phyloP scores from a whole-genome alignment of 805 yeast species.

The Kodamaea jinghongensis region DNA sequence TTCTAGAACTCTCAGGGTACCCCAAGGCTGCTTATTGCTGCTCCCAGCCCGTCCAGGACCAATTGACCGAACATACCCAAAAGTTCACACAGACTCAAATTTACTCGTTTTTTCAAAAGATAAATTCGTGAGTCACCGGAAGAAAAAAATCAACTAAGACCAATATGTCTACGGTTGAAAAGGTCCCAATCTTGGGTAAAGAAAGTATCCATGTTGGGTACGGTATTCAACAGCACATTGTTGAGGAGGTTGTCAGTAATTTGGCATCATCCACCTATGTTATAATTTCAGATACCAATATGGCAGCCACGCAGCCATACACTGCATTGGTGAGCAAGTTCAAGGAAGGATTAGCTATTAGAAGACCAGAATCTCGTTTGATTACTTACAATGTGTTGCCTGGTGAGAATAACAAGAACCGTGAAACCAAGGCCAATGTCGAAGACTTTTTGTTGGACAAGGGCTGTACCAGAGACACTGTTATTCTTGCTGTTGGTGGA shows the following conservation, averaged over 20 bases:
- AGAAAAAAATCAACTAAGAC: slow-evolving; percentile 3
- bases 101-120: not conserved
- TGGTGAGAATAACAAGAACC: slow-evolving; percentile 86
- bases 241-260: slow-evolving; percentile 56
- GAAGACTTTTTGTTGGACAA: slow-evolving; percentile 81
- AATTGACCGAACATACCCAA: no score
- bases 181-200: slow-evolving; percentile 75
- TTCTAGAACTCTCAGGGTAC: no score
- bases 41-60: no score
- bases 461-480: slow-evolving; percentile 96
- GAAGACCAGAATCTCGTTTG: slow-evolving; percentile 59
- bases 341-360: slow-evolving; percentile 27
- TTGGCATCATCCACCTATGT: slow-evolving; percentile 89
- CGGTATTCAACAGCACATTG: slow-evolving; percentile 71
- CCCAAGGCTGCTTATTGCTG: no score
- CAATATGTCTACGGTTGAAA: slow-evolving; percentile 29
- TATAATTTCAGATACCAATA: slow-evolving; percentile 80
- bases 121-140: slow-evolving; percentile 2
- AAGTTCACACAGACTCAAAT: no score
- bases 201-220: slow-evolving; percentile 90
- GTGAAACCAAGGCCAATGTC: slow-evolving; percentile 86
- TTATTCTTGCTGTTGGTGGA: slow-evolving; percentile 93
- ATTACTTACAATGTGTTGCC: slow-evolving; percentile 78
- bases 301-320: slow-evolving; percentile 64
- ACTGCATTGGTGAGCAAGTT: slow-evolving; percentile 45